These are phyloP conservation scores for Durotheca rogersii DNA, from an alignment of 495 filamentous ascomycete genomes.

Conservation along the genomic window DNA sequence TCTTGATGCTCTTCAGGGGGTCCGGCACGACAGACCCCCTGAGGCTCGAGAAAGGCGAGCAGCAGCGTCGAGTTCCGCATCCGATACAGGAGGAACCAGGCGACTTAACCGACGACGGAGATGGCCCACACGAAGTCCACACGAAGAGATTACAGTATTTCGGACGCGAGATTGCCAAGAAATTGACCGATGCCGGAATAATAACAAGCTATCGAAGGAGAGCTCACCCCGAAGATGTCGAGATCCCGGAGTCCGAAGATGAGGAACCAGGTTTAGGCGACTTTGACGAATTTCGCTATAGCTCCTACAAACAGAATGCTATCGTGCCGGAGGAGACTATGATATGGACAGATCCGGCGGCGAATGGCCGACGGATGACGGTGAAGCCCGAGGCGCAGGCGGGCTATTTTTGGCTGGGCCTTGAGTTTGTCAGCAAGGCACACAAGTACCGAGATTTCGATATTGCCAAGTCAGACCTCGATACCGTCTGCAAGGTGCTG, in stretches of 20 bases:
- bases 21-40: background rate
- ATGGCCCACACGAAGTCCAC: constrained; percentile 11
- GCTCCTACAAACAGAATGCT: constrained; percentile 11
- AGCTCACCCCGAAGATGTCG: constrained; percentile 13
- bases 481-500: constrained; percentile 5
- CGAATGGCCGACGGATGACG: constrained; percentile 11
- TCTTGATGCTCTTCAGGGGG: constrained; percentile 14
- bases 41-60: background rate
- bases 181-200: constrained; percentile 1
- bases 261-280: constrained; percentile 5
- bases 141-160: constrained; percentile 13
- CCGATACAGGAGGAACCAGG: constrained; percentile 13
- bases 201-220: constrained; percentile 10
- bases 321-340: constrained; percentile 27
- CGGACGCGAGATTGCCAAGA: constrained; percentile 13
- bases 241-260: background rate
- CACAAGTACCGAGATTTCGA: constrained; percentile 11
- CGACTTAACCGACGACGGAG: background rate
- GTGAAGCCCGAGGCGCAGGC: constrained; percentile 13
- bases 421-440: constrained; percentile 22
- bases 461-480: constrained; percentile 10
- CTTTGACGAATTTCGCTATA: constrained; percentile 16
- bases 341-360: constrained; percentile 22
- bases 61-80: background rate
- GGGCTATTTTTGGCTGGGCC: constrained; percentile 24